phyloP scores from a whole-genome alignment of 139 green algal species.

The Eudorina sp. region DNA sequence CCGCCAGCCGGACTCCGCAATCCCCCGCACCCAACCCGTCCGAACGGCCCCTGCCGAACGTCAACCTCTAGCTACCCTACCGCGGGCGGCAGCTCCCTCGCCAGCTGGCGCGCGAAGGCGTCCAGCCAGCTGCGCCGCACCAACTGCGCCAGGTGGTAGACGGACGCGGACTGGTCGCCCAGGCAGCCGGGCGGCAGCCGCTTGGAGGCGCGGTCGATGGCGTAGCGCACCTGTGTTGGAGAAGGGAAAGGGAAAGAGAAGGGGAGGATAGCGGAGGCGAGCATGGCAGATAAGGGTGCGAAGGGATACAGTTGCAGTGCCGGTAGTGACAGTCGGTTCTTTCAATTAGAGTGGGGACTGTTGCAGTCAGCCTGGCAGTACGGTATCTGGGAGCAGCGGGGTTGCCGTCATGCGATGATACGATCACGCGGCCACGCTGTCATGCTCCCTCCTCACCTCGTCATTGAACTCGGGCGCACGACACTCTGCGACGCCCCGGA shows the following conservation, averaged over 20 bases:
- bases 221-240: slow-evolving; percentile 28
- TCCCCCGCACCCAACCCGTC: too few species aligned
- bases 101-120: not conserved
- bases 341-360: too few species aligned
- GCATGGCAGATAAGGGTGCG: too few species aligned
- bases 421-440: too few species aligned
- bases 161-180: not conserved
- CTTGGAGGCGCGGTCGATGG: not conserved
- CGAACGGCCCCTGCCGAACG: too few species aligned
- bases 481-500: not conserved
- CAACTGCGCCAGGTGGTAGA: slow-evolving; percentile 14
- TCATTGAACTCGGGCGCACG: slow-evolving; percentile 44
- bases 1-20: too few species aligned
- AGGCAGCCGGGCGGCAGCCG: slow-evolving; percentile 3
- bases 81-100: not conserved
- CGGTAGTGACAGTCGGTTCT: too few species aligned
- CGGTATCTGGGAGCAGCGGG: too few species aligned
- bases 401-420: too few species aligned
- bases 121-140: not conserved
- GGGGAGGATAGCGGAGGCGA: not conserved
- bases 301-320: too few species aligned
- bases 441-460: slow-evolving; percentile 20
- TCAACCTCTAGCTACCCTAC: too few species aligned
- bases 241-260: not conserved
- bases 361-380: too few species aligned